phyloP scores from a whole-genome alignment of 257 asterid species.

The Salvia splendens region DNA sequence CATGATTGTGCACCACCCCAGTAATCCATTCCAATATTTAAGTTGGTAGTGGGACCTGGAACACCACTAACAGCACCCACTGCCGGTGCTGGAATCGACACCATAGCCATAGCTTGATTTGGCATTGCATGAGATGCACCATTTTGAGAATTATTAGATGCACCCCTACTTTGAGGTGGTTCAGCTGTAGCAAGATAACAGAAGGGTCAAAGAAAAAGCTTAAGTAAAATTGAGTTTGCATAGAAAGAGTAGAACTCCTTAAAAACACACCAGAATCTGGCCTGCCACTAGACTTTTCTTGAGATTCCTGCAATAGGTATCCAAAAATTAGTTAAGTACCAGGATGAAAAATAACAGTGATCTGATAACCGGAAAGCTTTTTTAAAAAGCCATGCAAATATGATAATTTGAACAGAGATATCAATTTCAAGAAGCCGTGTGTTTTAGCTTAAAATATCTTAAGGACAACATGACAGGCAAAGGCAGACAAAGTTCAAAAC shows the following conservation, averaged over 20 bases:
- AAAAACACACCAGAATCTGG: constrained; percentile 62
- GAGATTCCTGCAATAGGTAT: constrained; percentile 51
- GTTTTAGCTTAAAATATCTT: constrained; percentile 16
- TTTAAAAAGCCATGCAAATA: not conserved
- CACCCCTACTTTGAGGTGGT: constrained; percentile 65
- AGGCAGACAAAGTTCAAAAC: constrained; percentile 11
- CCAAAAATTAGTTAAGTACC: not conserved
- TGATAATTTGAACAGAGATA: constrained; percentile 5
- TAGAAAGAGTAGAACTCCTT: constrained; percentile 20
- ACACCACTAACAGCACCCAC: constrained; percentile 64
- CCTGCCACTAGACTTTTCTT: constrained; percentile 57
- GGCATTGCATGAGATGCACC: constrained; percentile 53
- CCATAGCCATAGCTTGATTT: constrained; percentile 48
- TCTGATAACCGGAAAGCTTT: too few relatives aligned
- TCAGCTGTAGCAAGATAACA: constrained; percentile 48
- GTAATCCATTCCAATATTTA: constrained; percentile 90
- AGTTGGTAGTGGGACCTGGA: constrained; percentile 87
- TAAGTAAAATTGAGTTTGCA: not conserved
- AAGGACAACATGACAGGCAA: constrained; percentile 2
- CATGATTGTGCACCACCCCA: constrained; percentile 71
- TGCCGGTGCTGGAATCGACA: constrained; percentile 61
- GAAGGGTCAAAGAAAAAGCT: constrained; percentile 24
- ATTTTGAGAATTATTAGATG: constrained; percentile 65
- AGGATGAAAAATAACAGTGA: too few relatives aligned
- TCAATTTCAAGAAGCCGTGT: constrained; percentile 2